These are phyloP conservation scores for Colletotrichum spaethianum DNA, from an alignment of 2,329 filamentous ascomycete genomes.

Conservation along the genomic window DNA sequence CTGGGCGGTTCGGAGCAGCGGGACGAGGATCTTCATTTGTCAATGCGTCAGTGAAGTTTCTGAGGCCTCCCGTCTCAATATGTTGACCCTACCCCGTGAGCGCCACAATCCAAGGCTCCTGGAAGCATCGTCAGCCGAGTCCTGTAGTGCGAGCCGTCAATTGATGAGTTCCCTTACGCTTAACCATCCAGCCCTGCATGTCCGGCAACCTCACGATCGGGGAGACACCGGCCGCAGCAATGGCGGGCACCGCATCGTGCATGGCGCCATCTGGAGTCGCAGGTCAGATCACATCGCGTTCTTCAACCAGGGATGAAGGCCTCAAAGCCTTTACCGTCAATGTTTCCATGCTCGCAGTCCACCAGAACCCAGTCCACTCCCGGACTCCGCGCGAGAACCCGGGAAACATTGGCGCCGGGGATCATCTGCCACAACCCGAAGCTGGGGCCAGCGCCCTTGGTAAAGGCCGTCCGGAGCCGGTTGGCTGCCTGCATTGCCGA, in stretches of 20 bases:
- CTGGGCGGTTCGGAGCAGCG: slow-evolving; percentile 67
- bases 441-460: slow-evolving; percentile 60
- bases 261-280: slow-evolving; percentile 58
- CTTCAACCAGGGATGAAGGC: background rate
- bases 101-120: slow-evolving; percentile 72
- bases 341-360: slow-evolving; percentile 68
- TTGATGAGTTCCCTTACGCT: slow-evolving; percentile 57
- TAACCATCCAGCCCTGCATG: slow-evolving; percentile 69
- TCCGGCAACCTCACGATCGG: slow-evolving; percentile 68
- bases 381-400: slow-evolving; percentile 70
- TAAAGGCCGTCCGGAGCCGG: slow-evolving; percentile 64
- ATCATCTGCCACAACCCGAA: slow-evolving; percentile 76
- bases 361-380: slow-evolving; percentile 78
- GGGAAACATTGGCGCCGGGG: slow-evolving; percentile 71
- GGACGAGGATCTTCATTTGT: slow-evolving; percentile 60
- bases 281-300: slow-evolving; percentile 1
- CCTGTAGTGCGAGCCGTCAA: background rate
- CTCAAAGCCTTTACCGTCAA: slow-evolving; percentile 60
- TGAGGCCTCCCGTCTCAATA: background rate
- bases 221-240: slow-evolving; percentile 61
- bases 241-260: slow-evolving; percentile 68
- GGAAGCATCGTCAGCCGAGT: background rate
- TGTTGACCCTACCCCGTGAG: slow-evolving; percentile 63
- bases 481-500: slow-evolving; percentile 61
- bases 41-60: slow-evolving; percentile 20